Evolutionary conservation across 495 filamentous ascomycete species (phyloP).

Genomic region (Friedmanniomyces endolithicus): DNA sequence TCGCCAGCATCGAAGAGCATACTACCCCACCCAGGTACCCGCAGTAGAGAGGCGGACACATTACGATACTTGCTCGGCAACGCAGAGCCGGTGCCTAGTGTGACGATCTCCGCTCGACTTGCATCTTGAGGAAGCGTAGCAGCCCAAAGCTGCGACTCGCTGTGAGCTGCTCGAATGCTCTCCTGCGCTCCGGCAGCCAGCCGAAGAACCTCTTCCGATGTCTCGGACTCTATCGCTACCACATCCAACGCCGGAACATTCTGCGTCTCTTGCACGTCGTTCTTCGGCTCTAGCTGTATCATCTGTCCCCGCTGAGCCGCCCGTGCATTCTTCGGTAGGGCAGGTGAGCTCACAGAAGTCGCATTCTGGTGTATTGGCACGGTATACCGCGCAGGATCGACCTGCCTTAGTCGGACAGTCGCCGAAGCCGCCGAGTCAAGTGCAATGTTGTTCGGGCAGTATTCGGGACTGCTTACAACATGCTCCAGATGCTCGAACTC

Average conservation of each 20-base stretch:
- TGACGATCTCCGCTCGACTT: slow-evolving; percentile 65
- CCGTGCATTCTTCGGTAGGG: slow-evolving; percentile 12
- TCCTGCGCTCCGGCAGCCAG: slow-evolving; percentile 39
- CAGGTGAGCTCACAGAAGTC: slow-evolving; percentile 27
- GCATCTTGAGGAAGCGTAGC: slow-evolving; percentile 41
- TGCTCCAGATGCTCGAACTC: slow-evolving; percentile 51
- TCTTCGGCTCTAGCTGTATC: slow-evolving; percentile 54
- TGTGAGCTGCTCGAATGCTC: slow-evolving; percentile 8
- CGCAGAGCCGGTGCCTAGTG: slow-evolving; percentile 83
- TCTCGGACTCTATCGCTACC: slow-evolving; percentile 26
- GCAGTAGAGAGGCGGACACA: slow-evolving; percentile 74
- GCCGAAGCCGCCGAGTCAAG: slow-evolving; percentile 50
- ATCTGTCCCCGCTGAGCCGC: slow-evolving; percentile 38
- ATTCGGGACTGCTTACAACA: slow-evolving; percentile 57
- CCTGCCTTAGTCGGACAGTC: slow-evolving; percentile 50
- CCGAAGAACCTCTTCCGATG: slow-evolving; percentile 34
- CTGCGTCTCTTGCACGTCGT: slow-evolving; percentile 39
- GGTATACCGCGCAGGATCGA: slow-evolving; percentile 58
- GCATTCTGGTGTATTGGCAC: slow-evolving; percentile 49
- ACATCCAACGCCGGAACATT: slow-evolving; percentile 45
- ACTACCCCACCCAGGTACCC: slow-evolving; percentile 69
- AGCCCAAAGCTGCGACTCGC: slow-evolving; percentile 29
- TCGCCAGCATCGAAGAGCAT: slow-evolving; percentile 89
- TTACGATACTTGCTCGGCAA: slow-evolving; percentile 87
- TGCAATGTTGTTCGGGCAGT: slow-evolving; percentile 58